These are phyloP conservation scores for Spinacia oleracea DNA, from an alignment of 179 eudicot genomes.

Conservation along the genomic window DNA sequence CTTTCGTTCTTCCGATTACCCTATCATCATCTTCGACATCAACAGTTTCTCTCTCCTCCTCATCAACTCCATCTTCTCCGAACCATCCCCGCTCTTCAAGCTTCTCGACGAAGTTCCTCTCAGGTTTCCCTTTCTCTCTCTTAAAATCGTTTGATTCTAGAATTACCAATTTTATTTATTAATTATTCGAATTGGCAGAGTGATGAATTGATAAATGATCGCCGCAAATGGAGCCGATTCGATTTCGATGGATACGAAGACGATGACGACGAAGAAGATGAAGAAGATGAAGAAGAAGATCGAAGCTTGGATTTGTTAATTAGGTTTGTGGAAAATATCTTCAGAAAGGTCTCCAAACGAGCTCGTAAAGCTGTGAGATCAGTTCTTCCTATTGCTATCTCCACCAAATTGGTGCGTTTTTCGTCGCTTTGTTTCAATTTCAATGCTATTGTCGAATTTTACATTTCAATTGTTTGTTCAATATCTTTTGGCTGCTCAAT, in stretches of 20 bases:
- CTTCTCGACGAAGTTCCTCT: constrained; percentile 38
- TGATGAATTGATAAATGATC: constrained; percentile 38
- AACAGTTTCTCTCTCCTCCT: constrained; percentile 10
- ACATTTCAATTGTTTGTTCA: no score
- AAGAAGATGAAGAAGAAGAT: constrained; percentile 73
- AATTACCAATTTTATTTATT: not conserved
- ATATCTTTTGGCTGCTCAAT: no score
- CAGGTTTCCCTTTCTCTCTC: constrained; percentile 28
- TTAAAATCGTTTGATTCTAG: not conserved
- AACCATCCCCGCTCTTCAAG: constrained; percentile 27
- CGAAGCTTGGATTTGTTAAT: constrained; percentile 84
- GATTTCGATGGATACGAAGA: constrained; percentile 42
- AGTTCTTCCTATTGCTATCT: constrained; percentile 70
- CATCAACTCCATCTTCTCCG: constrained; percentile 27
- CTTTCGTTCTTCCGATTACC: not conserved
- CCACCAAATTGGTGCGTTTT: constrained; percentile 69
- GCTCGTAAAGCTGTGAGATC: constrained; percentile 89
- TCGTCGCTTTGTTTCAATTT: not conserved
- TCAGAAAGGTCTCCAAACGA: constrained; percentile 68
- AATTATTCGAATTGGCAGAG: constrained; percentile 26
- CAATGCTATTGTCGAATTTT: no score
- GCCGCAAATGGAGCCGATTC: constrained; percentile 44
- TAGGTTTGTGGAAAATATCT: constrained; percentile 77
- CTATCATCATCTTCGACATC: constrained; percentile 9
- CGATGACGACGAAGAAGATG: constrained; percentile 59